These are phyloP conservation scores for Ascochyta fabae DNA, from an alignment of 2,329 filamentous ascomycete genomes.

Conservation along the genomic window DNA sequence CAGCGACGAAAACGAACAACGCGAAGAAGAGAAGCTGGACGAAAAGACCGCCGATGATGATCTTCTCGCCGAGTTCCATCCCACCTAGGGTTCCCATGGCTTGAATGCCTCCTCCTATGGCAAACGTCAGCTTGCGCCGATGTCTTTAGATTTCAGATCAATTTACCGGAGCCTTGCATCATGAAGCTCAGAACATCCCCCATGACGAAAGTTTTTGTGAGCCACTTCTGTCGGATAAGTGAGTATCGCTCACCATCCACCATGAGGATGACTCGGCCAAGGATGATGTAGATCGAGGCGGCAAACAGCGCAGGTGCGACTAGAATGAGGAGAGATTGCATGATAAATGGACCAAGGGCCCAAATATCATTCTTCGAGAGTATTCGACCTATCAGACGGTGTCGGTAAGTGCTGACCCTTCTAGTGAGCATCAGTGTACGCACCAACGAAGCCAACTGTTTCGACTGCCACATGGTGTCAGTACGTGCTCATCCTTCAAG, in stretches of 20 bases:
- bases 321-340: conserved; percentile 46
- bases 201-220: conserved; percentile 56
- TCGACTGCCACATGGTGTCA: conserved; percentile 49
- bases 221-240: conserved; percentile 47
- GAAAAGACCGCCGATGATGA: conserved; percentile 44
- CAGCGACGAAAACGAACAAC: conserved; percentile 51
- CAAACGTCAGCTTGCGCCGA: neutral
- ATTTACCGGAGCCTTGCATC: conserved; percentile 43
- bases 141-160: conserved; percentile 21
- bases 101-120: conserved; percentile 27
- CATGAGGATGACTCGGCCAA: conserved; percentile 53
- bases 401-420: neutral
- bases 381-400: neutral
- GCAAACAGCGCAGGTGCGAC: conserved; percentile 57
- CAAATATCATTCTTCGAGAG: conserved; percentile 11
- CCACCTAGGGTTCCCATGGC: conserved; percentile 14
- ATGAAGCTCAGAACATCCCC: conserved; percentile 56
- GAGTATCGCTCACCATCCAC: conserved; percentile 49
- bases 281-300: conserved; percentile 58
- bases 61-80: conserved; percentile 23
- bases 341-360: conserved; percentile 13
- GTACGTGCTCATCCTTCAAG: neutral
- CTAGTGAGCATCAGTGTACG: neutral
- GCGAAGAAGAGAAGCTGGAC: conserved; percentile 58
- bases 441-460: conserved; percentile 56